Percentiles rank a stretch among this genome's conserved stretches.
Evolutionary conservation across 2,329 filamentous ascomycete genomes (phyloP).

Genomic region (Epichloe sibirici): DNA sequence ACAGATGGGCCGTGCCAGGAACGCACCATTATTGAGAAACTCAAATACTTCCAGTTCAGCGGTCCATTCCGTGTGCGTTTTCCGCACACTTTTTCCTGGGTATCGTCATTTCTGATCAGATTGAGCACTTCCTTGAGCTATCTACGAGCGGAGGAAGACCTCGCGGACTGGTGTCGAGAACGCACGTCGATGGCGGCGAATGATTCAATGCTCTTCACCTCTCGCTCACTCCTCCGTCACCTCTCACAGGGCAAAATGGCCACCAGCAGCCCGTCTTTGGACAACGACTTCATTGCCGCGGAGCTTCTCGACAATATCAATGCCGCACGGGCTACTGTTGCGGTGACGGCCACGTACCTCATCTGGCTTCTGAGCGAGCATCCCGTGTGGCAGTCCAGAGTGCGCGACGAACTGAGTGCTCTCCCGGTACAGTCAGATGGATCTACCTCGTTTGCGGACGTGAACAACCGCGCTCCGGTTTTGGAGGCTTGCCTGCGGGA

Average conservation of each 20-base stretch:
- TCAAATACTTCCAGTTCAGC: slow-evolving; percentile 4
- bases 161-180: slow-evolving; percentile 2
- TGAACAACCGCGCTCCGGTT: neutral
- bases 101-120: neutral
- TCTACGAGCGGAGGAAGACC: slow-evolving; percentile 4
- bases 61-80: slow-evolving; percentile 1
- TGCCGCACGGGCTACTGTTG: slow-evolving; percentile 5
- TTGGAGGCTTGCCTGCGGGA: slow-evolving; percentile 6
- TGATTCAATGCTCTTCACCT: neutral
- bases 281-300: slow-evolving; percentile 1
- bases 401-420: slow-evolving; percentile 3
- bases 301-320: slow-evolving; percentile 7
- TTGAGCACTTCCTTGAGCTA: neutral
- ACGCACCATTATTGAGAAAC: slow-evolving; percentile 1
- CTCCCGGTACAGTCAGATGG: slow-evolving; percentile 3
- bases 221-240: slow-evolving; percentile 1
- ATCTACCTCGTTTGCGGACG: slow-evolving; percentile 1
- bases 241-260: neutral
- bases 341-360: slow-evolving; percentile 5
- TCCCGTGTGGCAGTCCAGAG: slow-evolving; percentile 4
- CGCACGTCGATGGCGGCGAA: slow-evolving; percentile 2
- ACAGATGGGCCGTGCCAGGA: slow-evolving; percentile 2
- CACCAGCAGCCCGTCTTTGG: neutral
- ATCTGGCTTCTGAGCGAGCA: slow-evolving; percentile 5
- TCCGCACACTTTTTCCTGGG: neutral